Percentiles rank a stretch among this genome's conserved stretches.
phyloP scores from a whole-genome alignment of 1,139 yeast species.

The Tardiomyces digboiensis region DNA sequence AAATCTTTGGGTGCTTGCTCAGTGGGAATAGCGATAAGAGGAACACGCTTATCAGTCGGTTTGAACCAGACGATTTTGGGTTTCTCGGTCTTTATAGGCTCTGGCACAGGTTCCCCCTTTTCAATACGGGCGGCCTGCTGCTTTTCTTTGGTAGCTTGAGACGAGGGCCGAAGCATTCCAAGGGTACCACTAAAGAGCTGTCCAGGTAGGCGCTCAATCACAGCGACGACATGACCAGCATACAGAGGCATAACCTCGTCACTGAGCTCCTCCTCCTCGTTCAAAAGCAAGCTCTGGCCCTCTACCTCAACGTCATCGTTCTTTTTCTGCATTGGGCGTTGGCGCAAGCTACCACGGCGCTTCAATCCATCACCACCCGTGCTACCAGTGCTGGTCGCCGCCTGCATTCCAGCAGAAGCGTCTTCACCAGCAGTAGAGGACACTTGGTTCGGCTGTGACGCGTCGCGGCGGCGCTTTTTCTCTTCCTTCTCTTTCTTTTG shows the following conservation, averaged over 20 bases:
- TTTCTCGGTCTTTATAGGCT: slow-evolving; percentile 12
- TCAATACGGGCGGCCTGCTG: slow-evolving; percentile 44
- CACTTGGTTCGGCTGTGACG: slow-evolving; percentile 8
- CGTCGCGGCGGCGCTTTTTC: slow-evolving; percentile 64
- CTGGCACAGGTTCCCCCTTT: slow-evolving; percentile 34
- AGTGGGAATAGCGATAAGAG: slow-evolving; percentile 95
- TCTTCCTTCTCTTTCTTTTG: slow-evolving; percentile 96
- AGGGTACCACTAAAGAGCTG: slow-evolving; percentile 85
- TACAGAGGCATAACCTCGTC: slow-evolving; percentile 90
- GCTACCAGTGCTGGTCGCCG: slow-evolving; percentile 19
- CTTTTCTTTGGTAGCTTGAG: slow-evolving; percentile 80
- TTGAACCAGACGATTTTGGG: slow-evolving; percentile 99
- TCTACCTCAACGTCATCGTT: slow-evolving; percentile 98
- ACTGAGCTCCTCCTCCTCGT: slow-evolving; percentile 92
- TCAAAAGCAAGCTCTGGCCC: slow-evolving; percentile 84
- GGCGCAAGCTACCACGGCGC: slow-evolving; percentile 86
- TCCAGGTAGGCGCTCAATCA: slow-evolving; percentile 94
- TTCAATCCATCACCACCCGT: slow-evolving; percentile 39
- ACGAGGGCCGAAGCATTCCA: slow-evolving; percentile 91
- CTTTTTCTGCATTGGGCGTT: slow-evolving; percentile 97
- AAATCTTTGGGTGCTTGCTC: slow-evolving; percentile 97
- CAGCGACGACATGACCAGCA: slow-evolving; percentile 98
- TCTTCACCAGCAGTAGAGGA: slow-evolving; percentile 3
- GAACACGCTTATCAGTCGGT: slow-evolving; percentile 96
- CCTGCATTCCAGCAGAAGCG: slow-evolving; percentile 13